A percentile compares a stretch with the other conserved stretches of the same genome.
Evolutionary conservation across 2,329 filamentous ascomycete species (phyloP).

Genomic region (Verticillium zaregamsianum): DNA sequence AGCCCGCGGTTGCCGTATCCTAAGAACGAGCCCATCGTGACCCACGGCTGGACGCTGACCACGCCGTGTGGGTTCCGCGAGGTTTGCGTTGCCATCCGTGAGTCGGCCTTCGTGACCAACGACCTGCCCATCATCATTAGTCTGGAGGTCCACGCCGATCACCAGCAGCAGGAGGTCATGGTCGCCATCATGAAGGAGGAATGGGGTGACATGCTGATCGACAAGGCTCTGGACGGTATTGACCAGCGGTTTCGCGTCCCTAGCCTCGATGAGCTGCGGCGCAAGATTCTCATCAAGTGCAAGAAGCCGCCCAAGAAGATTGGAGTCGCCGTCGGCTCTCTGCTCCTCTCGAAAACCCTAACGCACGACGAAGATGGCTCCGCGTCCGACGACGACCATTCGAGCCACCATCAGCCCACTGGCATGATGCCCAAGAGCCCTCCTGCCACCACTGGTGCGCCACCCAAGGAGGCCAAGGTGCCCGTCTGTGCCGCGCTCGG

Average conservation of each 20-base stretch:
- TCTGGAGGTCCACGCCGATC: conserved; percentile 81
- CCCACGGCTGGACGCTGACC: conserved; percentile 81
- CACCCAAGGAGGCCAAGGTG: conserved; percentile 49
- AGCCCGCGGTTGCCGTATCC: conserved; percentile 25
- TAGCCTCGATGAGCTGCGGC: conserved; percentile 64
- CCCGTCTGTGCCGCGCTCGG: conserved; percentile 68
- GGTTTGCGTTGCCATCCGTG: conserved; percentile 75
- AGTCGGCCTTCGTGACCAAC: conserved; percentile 72
- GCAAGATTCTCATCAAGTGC: conserved; percentile 82
- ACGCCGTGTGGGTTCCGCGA: conserved; percentile 82
- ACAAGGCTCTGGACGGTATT: conserved; percentile 45
- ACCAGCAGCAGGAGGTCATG: conserved; percentile 85
- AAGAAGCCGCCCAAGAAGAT: conserved; percentile 50
- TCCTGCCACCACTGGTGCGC: conserved; percentile 19
- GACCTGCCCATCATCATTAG: conserved; percentile 85
- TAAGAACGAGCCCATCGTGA: conserved; percentile 69
- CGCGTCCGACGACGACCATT: conserved; percentile 39
- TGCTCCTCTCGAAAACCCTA: conserved; percentile 22
- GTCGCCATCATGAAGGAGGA: conserved; percentile 89
- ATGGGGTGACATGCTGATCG: conserved; percentile 73
- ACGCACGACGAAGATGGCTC: conserved; percentile 33
- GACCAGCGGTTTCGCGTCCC: conserved; percentile 57
- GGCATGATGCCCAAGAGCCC: conserved; percentile 7
- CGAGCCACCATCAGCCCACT: conserved; percentile 4
- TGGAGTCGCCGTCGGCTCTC: conserved; percentile 24